Percentiles rank a stretch among this genome's conserved stretches.
Conservation (phyloP, 139 green algal genomes). For the Tetraselmis chui region DNA sequence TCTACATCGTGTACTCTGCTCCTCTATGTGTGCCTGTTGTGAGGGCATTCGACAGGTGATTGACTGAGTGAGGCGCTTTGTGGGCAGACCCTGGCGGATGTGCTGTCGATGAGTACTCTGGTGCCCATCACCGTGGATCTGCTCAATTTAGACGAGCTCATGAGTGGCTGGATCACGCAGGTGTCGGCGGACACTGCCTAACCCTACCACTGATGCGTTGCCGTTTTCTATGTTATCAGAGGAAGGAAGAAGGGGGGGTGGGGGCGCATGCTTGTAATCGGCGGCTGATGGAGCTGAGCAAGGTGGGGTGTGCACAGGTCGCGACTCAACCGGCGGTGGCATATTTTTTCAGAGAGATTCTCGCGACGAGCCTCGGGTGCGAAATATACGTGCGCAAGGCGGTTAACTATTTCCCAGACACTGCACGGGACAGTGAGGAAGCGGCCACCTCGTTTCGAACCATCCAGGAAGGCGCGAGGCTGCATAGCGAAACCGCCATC, state of each 20-base stretch:
- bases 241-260: no score
- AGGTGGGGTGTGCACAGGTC: no score
- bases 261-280: no score
- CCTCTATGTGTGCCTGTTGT: no score
- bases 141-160: not conserved
- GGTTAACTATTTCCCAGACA: not conserved
- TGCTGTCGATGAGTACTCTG: not conserved
- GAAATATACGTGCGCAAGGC: not conserved
- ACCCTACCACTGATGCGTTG: no score
- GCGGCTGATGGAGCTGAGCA: no score
- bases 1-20: no score
- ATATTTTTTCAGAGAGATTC: not conserved
- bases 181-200: no score
- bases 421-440: not conserved
- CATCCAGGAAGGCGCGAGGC: not conserved
- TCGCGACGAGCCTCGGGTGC: not conserved
- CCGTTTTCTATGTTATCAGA: no score
- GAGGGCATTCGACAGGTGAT: no score
- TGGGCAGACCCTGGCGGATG: not conserved
- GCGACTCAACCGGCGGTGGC: not conserved
- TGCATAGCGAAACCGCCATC: not conserved
- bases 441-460: not conserved
- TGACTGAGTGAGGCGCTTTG: no score
- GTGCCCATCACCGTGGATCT: not conserved
- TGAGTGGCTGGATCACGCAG: not conserved